Conservation (phyloP, 192 early-diverging fungal genomes). For the Mortierella antarctica region DNA sequence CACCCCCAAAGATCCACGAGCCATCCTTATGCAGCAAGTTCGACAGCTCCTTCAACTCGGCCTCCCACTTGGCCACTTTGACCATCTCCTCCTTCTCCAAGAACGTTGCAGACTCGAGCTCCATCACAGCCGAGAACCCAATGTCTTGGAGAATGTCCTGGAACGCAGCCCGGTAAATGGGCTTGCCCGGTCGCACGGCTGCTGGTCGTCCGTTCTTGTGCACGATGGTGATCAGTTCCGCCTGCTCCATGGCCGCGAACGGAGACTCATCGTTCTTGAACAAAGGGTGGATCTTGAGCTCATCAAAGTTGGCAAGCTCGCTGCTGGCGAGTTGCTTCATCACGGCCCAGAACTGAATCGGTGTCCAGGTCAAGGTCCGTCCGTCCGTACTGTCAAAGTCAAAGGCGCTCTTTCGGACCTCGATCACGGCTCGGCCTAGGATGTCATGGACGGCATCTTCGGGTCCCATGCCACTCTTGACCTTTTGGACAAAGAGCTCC, state of each 20-base stretch:
- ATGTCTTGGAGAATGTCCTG: slow-evolving; percentile 72
- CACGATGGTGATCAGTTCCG: slow-evolving; percentile 86
- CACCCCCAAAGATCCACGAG: slow-evolving; percentile 65
- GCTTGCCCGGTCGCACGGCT: slow-evolving; percentile 83
- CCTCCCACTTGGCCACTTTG: slow-evolving; percentile 73
- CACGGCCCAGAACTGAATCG: slow-evolving; percentile 93
- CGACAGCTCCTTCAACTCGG: slow-evolving; percentile 66
- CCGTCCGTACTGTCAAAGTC: slow-evolving; percentile 67
- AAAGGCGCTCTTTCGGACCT: slow-evolving; percentile 90
- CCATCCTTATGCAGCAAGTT: slow-evolving; percentile 53
- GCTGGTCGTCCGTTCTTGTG: slow-evolving; percentile 87
- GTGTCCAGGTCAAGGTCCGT: slow-evolving; percentile 71
- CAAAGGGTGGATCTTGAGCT: slow-evolving; percentile 78
- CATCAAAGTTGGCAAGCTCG: slow-evolving; percentile 84
- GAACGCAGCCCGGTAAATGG: slow-evolving; percentile 87
- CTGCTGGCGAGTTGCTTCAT: slow-evolving; percentile 74
- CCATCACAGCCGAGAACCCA: slow-evolving; percentile 84
- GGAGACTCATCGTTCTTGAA: slow-evolving; percentile 89
- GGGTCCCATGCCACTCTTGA: slow-evolving; percentile 74
- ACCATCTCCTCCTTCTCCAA: slow-evolving; percentile 69
- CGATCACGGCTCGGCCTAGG: slow-evolving; percentile 79
- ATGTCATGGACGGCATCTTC: slow-evolving; percentile 88
- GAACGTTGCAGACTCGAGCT: slow-evolving; percentile 70
- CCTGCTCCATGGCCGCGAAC: slow-evolving; percentile 87
- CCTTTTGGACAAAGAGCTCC: slow-evolving; percentile 89